Base-by-base conservation (phyloP, 2,329 filamentous ascomycete genomes). In the Sarocladiaceae sp. region DNA sequence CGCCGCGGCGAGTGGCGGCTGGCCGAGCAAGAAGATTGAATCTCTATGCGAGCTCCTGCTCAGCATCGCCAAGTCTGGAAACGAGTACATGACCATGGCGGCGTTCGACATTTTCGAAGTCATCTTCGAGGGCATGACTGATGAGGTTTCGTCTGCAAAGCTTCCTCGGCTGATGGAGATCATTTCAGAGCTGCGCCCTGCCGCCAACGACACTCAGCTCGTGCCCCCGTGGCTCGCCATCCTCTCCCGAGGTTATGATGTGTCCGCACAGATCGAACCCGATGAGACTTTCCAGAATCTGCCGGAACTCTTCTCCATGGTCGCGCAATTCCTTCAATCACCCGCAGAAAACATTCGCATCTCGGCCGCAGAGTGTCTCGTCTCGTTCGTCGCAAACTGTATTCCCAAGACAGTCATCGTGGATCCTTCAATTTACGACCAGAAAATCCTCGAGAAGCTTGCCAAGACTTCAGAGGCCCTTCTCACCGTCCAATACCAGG, bases 81-180 rank as follows among this genome's bases (percentile, higher is more conserved):
- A 94, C 61, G 90, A 97, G 61, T 95, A 91, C 62, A 83, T 98
- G 72, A 95, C 90, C 24, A 94, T 97, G 83, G 85, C 88, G 10
- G 86, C 90, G 0, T 96, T 98, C 55, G 91, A 96, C 52, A 91
- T 97, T 3, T 98, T 98, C 56, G 93, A 98, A 63, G 85, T 95
- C 62, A 95, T 97, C 34, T 97, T 98, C 53, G 84, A 85, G 55
- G 85, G 89, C 6, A 90, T 98, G 84, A 78, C 82, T 13, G 85
- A 90, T 52, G 88, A 95, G 53, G 76, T 90, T 40, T 87, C 90
- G 0, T 94, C 89, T 3, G 79, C 88, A 1, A 98, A 97, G 66
- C 74, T 98, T 11, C 89, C 90, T 3, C 80, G 87, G 46, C 75
- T 98, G 11, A 76, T 97, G 55, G 89, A 95, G 51, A 89, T 93